Evolutionary conservation across 306 rosid genomes (phyloP).

Genomic region (Pachyrhizus erosus): DNA sequence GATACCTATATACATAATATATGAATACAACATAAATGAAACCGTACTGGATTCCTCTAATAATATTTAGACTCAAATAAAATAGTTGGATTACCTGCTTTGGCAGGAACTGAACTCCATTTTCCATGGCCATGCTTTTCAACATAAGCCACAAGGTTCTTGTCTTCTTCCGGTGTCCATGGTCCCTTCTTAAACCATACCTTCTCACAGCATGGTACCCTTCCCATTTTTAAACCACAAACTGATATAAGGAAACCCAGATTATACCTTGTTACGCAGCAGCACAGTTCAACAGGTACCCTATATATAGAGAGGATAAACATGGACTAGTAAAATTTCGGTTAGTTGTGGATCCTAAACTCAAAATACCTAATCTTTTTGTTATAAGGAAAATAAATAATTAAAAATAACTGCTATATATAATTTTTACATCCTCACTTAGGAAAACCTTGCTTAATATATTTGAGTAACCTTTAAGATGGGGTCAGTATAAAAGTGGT

Average conservation of each 20-base stretch:
- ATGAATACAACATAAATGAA: too few relatives aligned
- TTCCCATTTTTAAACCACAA: conserved; percentile 24
- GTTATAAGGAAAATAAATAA: too few relatives aligned
- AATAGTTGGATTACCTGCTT: conserved; percentile 22
- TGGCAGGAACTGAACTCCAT: conserved; percentile 46
- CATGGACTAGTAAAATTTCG: not conserved
- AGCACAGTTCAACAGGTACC: not conserved
- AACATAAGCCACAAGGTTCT: not conserved
- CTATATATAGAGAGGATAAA: not conserved
- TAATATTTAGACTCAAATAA: too few relatives aligned
- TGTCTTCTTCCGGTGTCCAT: conserved; percentile 44
- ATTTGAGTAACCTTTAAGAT: too few relatives aligned
- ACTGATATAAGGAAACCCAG: too few relatives aligned
- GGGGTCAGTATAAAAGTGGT: too few relatives aligned
- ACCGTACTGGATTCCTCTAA: too few relatives aligned
- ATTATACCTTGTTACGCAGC: not conserved
- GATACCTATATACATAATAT: not conserved
- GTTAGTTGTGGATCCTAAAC: not conserved
- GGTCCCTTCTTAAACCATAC: conserved; percentile 42
- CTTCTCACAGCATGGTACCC: conserved; percentile 35
- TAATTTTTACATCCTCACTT: too few relatives aligned
- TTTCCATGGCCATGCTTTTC: conserved; percentile 32
- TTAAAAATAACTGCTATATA: too few relatives aligned
- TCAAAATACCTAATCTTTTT: too few relatives aligned
- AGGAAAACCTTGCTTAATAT: too few relatives aligned